These are phyloP conservation scores for Cystobasidium pallidum DNA, from an alignment of 1,284 basidiomycete genomes.

Conservation along the genomic window DNA sequence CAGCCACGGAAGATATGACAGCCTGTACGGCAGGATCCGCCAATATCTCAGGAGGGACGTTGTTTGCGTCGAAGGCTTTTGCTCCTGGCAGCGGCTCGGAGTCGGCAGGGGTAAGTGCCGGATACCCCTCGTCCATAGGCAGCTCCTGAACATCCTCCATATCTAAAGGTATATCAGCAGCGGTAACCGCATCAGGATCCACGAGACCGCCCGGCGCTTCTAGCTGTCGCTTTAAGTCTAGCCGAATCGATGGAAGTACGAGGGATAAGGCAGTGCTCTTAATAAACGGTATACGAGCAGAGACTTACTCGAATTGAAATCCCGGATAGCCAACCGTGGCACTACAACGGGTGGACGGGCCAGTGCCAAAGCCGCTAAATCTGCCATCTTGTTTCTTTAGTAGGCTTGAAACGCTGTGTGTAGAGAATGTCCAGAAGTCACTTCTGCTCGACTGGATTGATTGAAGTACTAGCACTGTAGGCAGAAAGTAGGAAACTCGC, in stretches of 20 bases:
- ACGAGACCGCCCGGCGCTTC: not conserved
- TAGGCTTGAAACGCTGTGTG: too few relatives aligned
- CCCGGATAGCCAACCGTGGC: not conserved
- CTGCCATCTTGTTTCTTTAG: not conserved
- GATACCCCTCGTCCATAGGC: not conserved
- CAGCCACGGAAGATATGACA: conserved; percentile 22
- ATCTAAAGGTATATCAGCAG: not conserved
- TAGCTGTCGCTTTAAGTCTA: not conserved
- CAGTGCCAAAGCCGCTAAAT: not conserved
- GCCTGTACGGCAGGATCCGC: conserved; percentile 21
- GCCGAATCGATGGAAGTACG: too few relatives aligned
- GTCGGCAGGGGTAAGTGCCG: not conserved
- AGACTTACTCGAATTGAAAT: not conserved
- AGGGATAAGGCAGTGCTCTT: too few relatives aligned
- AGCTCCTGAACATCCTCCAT: not conserved
- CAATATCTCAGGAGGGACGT: conserved; percentile 11
- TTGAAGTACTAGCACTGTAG: too few relatives aligned
- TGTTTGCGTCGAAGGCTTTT: not conserved
- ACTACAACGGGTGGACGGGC: not conserved
- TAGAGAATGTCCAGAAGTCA: too few relatives aligned
- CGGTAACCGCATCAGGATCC: not conserved
- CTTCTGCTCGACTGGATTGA: too few relatives aligned
- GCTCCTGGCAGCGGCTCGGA: not conserved
- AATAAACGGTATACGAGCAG: too few relatives aligned
- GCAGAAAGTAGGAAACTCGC: too few relatives aligned